Conservation (phyloP, 768 basidiomycete genomes). For the Suillus ampliporus region DNA sequence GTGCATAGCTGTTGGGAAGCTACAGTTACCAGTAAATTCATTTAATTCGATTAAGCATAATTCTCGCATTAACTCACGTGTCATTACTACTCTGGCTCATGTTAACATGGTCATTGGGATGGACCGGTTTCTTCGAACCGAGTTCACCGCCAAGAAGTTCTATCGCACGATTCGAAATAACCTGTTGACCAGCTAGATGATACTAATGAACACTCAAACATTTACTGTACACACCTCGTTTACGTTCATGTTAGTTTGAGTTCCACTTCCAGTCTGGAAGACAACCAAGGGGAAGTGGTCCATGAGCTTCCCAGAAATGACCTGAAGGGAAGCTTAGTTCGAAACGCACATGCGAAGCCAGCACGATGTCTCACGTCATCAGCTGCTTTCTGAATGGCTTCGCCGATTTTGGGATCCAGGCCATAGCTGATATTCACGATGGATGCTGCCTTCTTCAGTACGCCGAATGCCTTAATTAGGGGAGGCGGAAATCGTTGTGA, state of each 20-base stretch:
- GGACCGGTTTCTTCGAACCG: constrained; percentile 96
- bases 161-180: constrained; percentile 98
- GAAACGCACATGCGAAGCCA: neutral
- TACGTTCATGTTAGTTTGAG: constrained; percentile 99
- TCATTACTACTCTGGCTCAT: constrained; percentile 99
- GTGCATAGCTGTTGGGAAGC: constrained; percentile 99
- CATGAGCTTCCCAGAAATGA: constrained; percentile 92
- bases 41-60: neutral
- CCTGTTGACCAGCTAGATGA: constrained; percentile 49
- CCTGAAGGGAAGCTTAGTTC: constrained; percentile 50
- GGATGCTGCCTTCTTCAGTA: constrained; percentile 96
- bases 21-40: constrained; percentile 34
- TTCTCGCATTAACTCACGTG: constrained; percentile 62
- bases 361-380: constrained; percentile 72
- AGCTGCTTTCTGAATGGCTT: constrained; percentile 90
- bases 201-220: neutral
- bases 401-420: constrained; percentile 83
- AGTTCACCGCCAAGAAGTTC: constrained; percentile 94
- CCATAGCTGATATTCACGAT: constrained; percentile 90
- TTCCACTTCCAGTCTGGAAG: constrained; percentile 99
- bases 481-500: constrained; percentile 92
- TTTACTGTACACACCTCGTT: constrained; percentile 71
- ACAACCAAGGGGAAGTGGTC: constrained; percentile 98
- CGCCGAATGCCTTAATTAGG: constrained; percentile 96
- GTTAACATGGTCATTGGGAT: constrained; percentile 99